These are phyloP conservation scores for Sonneratia caseolaris DNA, from an alignment of 345 rosid genomes.

Conservation along the genomic window DNA sequence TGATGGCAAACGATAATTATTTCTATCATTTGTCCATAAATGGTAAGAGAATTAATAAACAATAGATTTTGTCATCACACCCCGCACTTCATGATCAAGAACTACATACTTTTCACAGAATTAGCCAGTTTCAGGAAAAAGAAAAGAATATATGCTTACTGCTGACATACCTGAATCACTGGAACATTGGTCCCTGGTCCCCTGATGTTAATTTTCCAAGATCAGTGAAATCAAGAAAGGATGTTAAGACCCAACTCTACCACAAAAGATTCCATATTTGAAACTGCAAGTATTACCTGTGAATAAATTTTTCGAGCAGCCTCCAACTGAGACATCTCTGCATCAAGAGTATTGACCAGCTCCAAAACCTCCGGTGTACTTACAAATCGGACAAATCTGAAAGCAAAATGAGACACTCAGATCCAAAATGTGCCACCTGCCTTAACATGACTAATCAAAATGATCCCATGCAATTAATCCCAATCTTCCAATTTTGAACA, in stretches of 20 bases:
- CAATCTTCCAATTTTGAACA: background rate
- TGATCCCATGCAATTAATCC: background rate
- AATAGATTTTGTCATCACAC: background rate
- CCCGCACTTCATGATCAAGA: background rate
- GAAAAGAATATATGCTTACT: background rate
- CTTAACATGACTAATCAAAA: conserved; percentile 13
- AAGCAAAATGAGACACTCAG: conserved; percentile 10
- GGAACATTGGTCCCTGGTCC: conserved; percentile 45
- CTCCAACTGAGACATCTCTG: conserved; percentile 96
- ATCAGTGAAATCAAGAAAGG: conserved; percentile 18
- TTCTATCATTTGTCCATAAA: background rate
- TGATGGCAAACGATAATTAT: background rate
- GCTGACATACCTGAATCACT: conserved; percentile 42
- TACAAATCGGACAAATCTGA: conserved; percentile 95
- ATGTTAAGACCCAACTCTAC: conserved; percentile 8
- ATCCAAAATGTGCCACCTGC: background rate
- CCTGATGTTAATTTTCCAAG: conserved; percentile 42
- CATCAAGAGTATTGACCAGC: conserved; percentile 64
- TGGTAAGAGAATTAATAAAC: background rate
- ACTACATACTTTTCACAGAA: background rate
- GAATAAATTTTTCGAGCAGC: conserved; percentile 77
- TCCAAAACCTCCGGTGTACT: conserved; percentile 95
- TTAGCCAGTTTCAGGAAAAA: background rate
- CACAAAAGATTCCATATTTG: conserved; percentile 8
- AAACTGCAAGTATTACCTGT: conserved; percentile 42